Evolutionary conservation across 805 yeast genomes (phyloP).

Genomic region (Suhomyces sp.): DNA sequence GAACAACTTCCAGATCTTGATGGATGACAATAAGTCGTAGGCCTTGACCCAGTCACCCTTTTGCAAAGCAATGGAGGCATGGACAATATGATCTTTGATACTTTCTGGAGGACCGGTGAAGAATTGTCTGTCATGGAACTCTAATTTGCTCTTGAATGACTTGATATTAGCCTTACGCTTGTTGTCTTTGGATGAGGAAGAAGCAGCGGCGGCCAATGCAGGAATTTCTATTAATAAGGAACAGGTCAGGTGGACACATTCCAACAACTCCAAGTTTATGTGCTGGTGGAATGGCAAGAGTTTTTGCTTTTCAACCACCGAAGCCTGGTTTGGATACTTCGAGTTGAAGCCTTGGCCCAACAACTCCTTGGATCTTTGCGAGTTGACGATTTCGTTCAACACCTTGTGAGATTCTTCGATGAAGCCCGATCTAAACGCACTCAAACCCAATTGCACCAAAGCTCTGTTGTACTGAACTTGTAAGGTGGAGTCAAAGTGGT

Average conservation of each 20-base stretch:
- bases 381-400: constrained; percentile 81
- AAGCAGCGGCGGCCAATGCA: constrained; percentile 72
- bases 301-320: constrained; percentile 68
- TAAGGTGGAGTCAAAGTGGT: constrained; percentile 76
- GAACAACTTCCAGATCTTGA: constrained; percentile 84
- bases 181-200: constrained; percentile 57
- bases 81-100: constrained; percentile 87
- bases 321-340: constrained; percentile 57
- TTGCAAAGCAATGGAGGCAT: constrained; percentile 85
- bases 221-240: constrained; percentile 92
- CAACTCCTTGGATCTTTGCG: constrained; percentile 83
- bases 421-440: constrained; percentile 90
- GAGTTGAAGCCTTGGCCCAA: constrained; percentile 84
- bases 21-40: constrained; percentile 63
- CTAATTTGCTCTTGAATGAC: constrained; percentile 87
- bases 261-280: constrained; percentile 91
- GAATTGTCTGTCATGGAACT: constrained; percentile 88
- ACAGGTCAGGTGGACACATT: constrained; percentile 87
- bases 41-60: constrained; percentile 88
- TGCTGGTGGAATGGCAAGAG: constrained; percentile 97
- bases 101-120: constrained; percentile 98
- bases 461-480: constrained; percentile 96
- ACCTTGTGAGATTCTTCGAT: constrained; percentile 84
- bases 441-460: constrained; percentile 89
- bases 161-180: constrained; percentile 58